Percentiles rank a stretch among this genome's conserved stretches.
phyloP scores from a whole-genome alignment of 2,329 filamentous ascomycete genomes.

The Cercospora sojina region DNA sequence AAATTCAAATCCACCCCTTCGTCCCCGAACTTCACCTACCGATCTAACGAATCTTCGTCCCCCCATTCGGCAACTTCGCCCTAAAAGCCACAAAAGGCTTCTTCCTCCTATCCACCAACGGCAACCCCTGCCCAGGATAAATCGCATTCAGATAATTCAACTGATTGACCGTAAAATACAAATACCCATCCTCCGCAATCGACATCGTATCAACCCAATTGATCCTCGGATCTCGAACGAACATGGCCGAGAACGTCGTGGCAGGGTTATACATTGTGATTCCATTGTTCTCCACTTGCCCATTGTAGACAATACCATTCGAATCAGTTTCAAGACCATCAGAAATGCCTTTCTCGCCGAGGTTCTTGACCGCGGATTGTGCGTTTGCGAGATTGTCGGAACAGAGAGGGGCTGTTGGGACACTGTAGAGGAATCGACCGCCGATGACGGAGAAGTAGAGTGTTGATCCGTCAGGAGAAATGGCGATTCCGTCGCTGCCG shows the following conservation, averaged over 20 bases:
- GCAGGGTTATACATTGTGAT: slow-evolving; percentile 47
- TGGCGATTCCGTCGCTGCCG: slow-evolving; percentile 50
- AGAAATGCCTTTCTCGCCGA: slow-evolving; percentile 49
- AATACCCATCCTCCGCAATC: slow-evolving; percentile 43
- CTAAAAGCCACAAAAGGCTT: slow-evolving; percentile 24
- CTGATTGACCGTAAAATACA: slow-evolving; percentile 47
- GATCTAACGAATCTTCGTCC: slow-evolving; percentile 22
- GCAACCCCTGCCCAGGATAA: slow-evolving; percentile 22
- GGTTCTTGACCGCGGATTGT: slow-evolving; percentile 43
- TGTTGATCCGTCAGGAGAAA: slow-evolving; percentile 47
- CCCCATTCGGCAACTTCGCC: slow-evolving; percentile 23
- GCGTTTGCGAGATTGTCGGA: slow-evolving; percentile 43
- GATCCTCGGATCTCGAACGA: slow-evolving; percentile 48
- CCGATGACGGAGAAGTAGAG: slow-evolving; percentile 48
- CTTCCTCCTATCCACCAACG: slow-evolving; percentile 23
- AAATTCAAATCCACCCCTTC: too few relatives aligned
- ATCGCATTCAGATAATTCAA: slow-evolving; percentile 25
- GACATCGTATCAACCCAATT: slow-evolving; percentile 51
- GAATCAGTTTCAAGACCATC: slow-evolving; percentile 53
- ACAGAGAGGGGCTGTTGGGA: slow-evolving; percentile 45
- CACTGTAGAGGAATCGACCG: slow-evolving; percentile 44
- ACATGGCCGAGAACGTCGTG: slow-evolving; percentile 43
- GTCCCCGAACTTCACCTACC: too few relatives aligned
- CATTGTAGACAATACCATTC: slow-evolving; percentile 49
- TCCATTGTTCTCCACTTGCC: slow-evolving; percentile 50